These are phyloP conservation scores for Mucor mucedo DNA, from an alignment of 371 early-diverging fungal genomes.

Conservation along the genomic window DNA sequence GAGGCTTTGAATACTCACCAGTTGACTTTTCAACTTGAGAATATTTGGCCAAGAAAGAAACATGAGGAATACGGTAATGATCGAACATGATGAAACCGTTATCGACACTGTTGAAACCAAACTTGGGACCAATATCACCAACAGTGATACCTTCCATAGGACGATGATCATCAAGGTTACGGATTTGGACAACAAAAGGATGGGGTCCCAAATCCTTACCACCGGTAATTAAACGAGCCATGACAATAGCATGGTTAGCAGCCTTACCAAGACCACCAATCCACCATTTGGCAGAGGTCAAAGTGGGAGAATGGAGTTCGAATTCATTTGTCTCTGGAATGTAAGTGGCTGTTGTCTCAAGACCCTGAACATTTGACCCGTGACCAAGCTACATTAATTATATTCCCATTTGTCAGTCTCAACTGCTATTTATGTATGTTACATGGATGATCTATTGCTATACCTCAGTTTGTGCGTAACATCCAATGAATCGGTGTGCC, in stretches of 20 bases:
- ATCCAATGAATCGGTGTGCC: slow-evolving; percentile 80
- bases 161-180: slow-evolving; percentile 76
- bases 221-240: slow-evolving; percentile 83
- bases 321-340: slow-evolving; percentile 81
- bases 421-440: slow-evolving; percentile 22
- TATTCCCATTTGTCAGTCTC: background rate
- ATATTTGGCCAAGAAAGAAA: slow-evolving; percentile 81
- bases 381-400: slow-evolving; percentile 56
- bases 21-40: slow-evolving; percentile 68
- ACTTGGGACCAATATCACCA: slow-evolving; percentile 91
- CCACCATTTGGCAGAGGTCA: slow-evolving; percentile 92
- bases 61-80: slow-evolving; percentile 78
- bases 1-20: slow-evolving; percentile 72
- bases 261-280: slow-evolving; percentile 78
- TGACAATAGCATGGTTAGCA: slow-evolving; percentile 85
- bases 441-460: background rate
- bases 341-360: slow-evolving; percentile 91
- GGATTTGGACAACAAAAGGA: slow-evolving; percentile 88
- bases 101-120: slow-evolving; percentile 83
- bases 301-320: slow-evolving; percentile 82
- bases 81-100: slow-evolving; percentile 86
- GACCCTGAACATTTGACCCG: slow-evolving; percentile 84
- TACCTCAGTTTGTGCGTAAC: slow-evolving; percentile 85
- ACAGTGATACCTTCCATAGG: slow-evolving; percentile 84
- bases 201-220: slow-evolving; percentile 85